Conservation (phyloP, 441 rosid genomes). For the Eutrema salsugineum region DNA sequence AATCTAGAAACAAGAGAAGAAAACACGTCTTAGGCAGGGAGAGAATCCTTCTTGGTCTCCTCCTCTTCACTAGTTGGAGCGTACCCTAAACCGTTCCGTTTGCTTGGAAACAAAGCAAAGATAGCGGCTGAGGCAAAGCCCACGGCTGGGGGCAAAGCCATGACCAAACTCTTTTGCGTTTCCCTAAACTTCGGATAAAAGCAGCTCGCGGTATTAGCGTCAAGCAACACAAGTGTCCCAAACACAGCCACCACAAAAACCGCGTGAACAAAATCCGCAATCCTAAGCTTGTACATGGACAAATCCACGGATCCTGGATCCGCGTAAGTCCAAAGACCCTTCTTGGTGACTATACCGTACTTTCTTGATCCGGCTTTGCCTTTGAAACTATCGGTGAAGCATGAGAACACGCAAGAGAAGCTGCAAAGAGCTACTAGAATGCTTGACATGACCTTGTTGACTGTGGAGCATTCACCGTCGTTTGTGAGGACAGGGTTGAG, state of each 20-base stretch:
- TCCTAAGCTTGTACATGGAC: constrained; percentile 46
- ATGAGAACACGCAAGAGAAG: constrained; percentile 58
- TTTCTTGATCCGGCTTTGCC: constrained; percentile 45
- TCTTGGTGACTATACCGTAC: constrained; percentile 60
- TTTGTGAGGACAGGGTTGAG: constrained; percentile 77
- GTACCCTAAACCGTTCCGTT: constrained; percentile 78
- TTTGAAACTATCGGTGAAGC: constrained; percentile 73
- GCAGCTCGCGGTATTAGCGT: constrained; percentile 59
- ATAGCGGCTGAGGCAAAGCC: constrained; percentile 50
- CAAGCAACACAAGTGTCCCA: constrained; percentile 48
- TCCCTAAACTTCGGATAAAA: constrained; percentile 59
- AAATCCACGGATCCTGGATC: constrained; percentile 39
- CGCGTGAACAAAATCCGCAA: constrained; percentile 69
- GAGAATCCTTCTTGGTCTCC: constrained; percentile 16
- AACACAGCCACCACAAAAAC: constrained; percentile 54
- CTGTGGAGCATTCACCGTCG: constrained; percentile 52
- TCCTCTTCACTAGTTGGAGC: constrained; percentile 36
- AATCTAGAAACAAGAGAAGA: neutral
- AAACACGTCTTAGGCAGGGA: neutral
- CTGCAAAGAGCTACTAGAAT: constrained; percentile 59
- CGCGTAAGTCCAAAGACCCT: constrained; percentile 63
- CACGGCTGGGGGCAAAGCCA: constrained; percentile 62
- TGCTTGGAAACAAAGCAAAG: constrained; percentile 66
- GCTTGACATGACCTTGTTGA: constrained; percentile 49
- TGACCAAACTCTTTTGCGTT: constrained; percentile 45